Evolutionary conservation across 108 stramenopile species (phyloP).

Genomic region (Parmales sp.): DNA sequence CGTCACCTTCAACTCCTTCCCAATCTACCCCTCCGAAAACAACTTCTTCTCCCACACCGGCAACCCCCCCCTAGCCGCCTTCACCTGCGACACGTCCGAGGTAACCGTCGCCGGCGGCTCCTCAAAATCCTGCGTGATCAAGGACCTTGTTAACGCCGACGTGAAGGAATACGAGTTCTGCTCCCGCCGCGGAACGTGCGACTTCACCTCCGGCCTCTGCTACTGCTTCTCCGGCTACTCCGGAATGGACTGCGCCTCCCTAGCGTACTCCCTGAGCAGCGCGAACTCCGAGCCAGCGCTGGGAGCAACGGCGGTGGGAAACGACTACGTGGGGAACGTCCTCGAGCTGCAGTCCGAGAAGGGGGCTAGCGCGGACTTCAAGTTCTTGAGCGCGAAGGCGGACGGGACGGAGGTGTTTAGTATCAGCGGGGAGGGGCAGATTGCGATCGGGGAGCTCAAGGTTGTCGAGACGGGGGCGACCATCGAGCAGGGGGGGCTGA

Average conservation of each 20-base stretch:
- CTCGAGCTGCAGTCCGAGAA: conserved; percentile 16
- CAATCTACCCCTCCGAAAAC: conserved; percentile 26
- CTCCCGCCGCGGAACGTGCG: conserved; percentile 25
- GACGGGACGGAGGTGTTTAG: conserved; percentile 23
- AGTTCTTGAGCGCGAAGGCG: conserved; percentile 22
- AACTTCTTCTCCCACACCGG: conserved; percentile 30
- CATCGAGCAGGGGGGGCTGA: conserved; percentile 13
- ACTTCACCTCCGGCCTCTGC: conserved; percentile 28
- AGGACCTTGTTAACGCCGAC: conserved; percentile 13
- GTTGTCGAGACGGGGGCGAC: not conserved
- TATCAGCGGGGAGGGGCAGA: conserved; percentile 26
- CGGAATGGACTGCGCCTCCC: conserved; percentile 21
- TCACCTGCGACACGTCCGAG: conserved; percentile 35
- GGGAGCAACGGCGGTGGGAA: conserved; percentile 10
- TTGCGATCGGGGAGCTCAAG: conserved; percentile 2
- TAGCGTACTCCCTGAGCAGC: conserved; percentile 16
- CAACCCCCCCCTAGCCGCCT: conserved; percentile 25
- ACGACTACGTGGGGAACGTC: conserved; percentile 22
- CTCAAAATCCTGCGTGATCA: conserved; percentile 13
- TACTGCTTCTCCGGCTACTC: conserved; percentile 27
- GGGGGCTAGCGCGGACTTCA: conserved; percentile 24
- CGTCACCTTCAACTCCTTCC: conserved; percentile 23
- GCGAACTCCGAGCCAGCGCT: conserved; percentile 23
- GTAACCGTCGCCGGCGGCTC: conserved; percentile 14
- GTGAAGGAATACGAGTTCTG: conserved; percentile 31